phyloP scores from a whole-genome alignment of 768 basidiomycete genomes.

The Tricholoma terreum region DNA sequence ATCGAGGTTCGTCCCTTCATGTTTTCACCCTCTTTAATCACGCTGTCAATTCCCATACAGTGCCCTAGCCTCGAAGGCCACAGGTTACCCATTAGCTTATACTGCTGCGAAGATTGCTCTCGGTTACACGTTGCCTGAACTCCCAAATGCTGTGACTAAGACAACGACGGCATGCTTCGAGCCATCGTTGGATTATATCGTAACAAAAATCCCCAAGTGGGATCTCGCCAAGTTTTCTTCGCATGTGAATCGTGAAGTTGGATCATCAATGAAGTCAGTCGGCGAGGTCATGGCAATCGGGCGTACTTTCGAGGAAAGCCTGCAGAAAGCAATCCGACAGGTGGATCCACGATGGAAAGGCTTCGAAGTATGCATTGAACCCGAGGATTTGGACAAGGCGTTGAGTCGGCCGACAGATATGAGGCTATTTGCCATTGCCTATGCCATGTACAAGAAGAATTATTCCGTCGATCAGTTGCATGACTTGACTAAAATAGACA shows the following conservation, averaged over 20 bases:
- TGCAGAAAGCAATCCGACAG: constrained; percentile 98
- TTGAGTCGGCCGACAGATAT: constrained; percentile 88
- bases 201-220: constrained; percentile 99
- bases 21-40: background rate
- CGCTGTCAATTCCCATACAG: constrained; percentile 31
- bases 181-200: constrained; percentile 97
- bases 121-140: constrained; percentile 94
- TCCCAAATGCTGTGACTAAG: constrained; percentile 98
- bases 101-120: constrained; percentile 99
- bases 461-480: constrained; percentile 90
- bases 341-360: constrained; percentile 96
- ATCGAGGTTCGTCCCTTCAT: constrained; percentile 52
- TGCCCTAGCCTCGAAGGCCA: constrained; percentile 97
- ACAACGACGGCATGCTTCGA: constrained; percentile 99
- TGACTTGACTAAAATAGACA: constrained; percentile 97
- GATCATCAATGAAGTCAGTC: constrained; percentile 98
- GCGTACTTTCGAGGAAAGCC: constrained; percentile 95
- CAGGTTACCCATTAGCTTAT: constrained; percentile 98
- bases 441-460: constrained; percentile 92
- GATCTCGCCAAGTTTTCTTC: constrained; percentile 96
- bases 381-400: constrained; percentile 80
- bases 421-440: constrained; percentile 94
- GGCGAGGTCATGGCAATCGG: constrained; percentile 99
- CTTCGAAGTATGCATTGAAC: constrained; percentile 91
- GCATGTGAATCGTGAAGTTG: constrained; percentile 91